Conservation (phyloP, 1,139 yeast genomes). For the Meyerozyma athensensis region DNA sequence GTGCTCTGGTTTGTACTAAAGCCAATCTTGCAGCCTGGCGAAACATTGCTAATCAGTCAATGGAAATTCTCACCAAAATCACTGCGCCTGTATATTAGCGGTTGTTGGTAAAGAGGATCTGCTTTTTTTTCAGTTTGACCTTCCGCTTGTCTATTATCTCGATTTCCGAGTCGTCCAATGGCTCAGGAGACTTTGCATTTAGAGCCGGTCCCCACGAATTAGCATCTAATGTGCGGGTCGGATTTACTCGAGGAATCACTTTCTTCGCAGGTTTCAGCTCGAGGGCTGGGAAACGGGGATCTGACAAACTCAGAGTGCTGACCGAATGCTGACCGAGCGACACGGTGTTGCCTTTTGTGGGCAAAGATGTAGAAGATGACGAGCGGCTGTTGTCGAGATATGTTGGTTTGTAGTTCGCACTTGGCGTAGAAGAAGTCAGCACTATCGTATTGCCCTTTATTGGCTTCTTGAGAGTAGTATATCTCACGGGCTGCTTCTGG, state of each 20-base stretch:
- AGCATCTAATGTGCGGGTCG: conserved; percentile 23
- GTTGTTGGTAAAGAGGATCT: conserved; percentile 12
- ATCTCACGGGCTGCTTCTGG: conserved; percentile 29
- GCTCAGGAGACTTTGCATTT: conserved; percentile 6
- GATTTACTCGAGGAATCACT: conserved; percentile 39
- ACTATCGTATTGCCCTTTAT: conserved; percentile 10
- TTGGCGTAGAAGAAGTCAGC: conserved; percentile 16
- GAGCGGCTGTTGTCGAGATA: conserved; percentile 7
- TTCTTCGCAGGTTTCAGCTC: conserved; percentile 32
- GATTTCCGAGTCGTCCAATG: conserved; percentile 15
- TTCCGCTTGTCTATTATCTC: conserved; percentile 24
- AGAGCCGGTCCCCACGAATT: conserved; percentile 21
- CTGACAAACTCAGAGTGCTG: conserved; percentile 6
- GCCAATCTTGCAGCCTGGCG: not conserved
- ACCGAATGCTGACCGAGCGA: not conserved
- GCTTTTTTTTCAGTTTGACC: conserved; percentile 27
- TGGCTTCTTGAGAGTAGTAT: conserved; percentile 34
- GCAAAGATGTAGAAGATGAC: conserved; percentile 1
- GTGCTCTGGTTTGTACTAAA: not conserved
- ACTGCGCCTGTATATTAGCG: not conserved
- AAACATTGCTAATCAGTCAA: not conserved
- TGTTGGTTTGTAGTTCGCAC: conserved; percentile 21
- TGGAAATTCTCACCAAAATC: not conserved
- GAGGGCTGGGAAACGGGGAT: conserved; percentile 36
- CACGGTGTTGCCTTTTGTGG: conserved; percentile 5